Evolutionary conservation across 768 basidiomycete genomes (phyloP).

Genomic region (Boletus pseudopeckii): DNA sequence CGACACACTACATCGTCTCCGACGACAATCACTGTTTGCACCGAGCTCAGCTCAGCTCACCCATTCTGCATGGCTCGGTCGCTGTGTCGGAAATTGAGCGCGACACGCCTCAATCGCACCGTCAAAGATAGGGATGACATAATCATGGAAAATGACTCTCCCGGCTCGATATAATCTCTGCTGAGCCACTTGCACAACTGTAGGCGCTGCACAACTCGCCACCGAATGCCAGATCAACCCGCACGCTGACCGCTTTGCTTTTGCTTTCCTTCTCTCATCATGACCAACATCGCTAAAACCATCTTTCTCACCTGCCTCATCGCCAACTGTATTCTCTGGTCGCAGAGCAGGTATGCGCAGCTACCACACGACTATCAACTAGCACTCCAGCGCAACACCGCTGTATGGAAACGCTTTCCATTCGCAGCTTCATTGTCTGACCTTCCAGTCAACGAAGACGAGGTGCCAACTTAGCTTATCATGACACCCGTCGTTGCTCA

Average conservation of each 20-base stretch:
- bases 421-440: not conserved
- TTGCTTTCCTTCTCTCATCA: conserved; percentile 18
- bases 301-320: conserved; percentile 51
- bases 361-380: conserved; percentile 3
- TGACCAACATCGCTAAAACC: conserved; percentile 50
- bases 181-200: no score
- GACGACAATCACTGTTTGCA: not conserved
- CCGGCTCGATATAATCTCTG: no score
- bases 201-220: not conserved
- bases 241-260: not conserved
- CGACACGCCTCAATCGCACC: not conserved
- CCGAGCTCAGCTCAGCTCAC: not conserved
- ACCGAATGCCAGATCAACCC: not conserved
- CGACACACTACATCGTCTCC: not conserved
- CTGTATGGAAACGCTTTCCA: conserved; percentile 11
- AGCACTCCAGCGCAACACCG: not conserved
- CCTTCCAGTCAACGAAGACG: not conserved
- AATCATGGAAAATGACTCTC: not conserved
- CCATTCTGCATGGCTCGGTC: not conserved
- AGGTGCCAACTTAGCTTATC: conserved; percentile 3
- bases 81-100: conserved; percentile 1
- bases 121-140: conserved; percentile 7
- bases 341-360: conserved; percentile 51
- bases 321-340: conserved; percentile 64
- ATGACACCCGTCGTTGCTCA: not conserved